Conservation (phyloP, 2,329 filamentous ascomycete species). For the Tolypocladium ovalisporum region DNA sequence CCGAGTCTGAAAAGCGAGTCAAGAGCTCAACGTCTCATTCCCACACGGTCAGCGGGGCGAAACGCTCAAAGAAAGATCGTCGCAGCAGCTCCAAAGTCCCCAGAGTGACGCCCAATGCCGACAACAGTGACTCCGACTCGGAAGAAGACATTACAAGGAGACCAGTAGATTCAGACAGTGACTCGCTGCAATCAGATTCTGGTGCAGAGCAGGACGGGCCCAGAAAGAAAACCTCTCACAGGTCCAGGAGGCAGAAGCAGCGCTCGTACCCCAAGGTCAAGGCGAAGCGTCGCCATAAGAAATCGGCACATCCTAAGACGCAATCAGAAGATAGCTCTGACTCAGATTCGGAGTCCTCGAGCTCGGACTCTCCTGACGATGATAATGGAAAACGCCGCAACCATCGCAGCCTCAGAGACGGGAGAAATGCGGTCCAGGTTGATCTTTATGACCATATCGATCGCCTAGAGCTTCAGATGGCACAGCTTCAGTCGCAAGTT, state of each 20-base stretch:
- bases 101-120: background rate
- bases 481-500: slow-evolving; percentile 14
- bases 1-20: slow-evolving; percentile 3
- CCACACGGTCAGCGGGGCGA: background rate
- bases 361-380: slow-evolving; percentile 1
- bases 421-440: background rate
- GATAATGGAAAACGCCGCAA: background rate
- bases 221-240: background rate
- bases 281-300: background rate
- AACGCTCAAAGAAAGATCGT: slow-evolving; percentile 6
- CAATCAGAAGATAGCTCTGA: background rate
- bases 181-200: background rate
- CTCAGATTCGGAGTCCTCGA: background rate
- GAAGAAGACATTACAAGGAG: background rate
- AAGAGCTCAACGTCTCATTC: background rate
- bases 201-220: slow-evolving; percentile 3
- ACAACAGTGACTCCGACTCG: slow-evolving; percentile 2
- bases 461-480: slow-evolving; percentile 15
- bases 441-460: slow-evolving; percentile 13
- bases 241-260: background rate
- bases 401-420: slow-evolving; percentile 1
- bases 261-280: background rate
- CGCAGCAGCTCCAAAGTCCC: slow-evolving; percentile 6
- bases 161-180: background rate
- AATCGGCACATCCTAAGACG: background rate